Evolutionary conservation across 2,329 filamentous ascomycete species (phyloP).

Genomic region (Verticillium tricorpus): DNA sequence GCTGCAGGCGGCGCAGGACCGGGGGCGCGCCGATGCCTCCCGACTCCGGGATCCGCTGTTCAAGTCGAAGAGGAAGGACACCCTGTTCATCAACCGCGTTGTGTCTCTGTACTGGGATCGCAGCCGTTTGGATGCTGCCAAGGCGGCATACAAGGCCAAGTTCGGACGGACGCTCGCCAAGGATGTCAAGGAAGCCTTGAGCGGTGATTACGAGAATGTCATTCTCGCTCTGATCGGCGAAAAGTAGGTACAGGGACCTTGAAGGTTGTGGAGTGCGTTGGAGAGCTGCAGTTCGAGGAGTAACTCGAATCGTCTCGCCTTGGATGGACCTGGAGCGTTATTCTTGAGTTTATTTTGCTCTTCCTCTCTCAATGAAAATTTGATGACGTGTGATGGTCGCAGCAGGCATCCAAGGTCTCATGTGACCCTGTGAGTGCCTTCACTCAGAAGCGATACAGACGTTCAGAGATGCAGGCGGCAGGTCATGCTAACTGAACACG

Average conservation of each 20-base stretch:
- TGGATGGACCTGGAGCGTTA: neutral
- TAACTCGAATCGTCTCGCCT: too few relatives aligned
- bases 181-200: constrained; percentile 20
- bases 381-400: too few relatives aligned
- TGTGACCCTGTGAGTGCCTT: too few relatives aligned
- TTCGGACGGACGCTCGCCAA: constrained; percentile 12
- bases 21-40: constrained; percentile 19
- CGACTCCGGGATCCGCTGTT: constrained; percentile 19
- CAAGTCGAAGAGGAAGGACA: constrained; percentile 22
- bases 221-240: constrained; percentile 23
- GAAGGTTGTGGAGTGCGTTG: neutral
- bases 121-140: constrained; percentile 18
- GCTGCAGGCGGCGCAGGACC: constrained; percentile 17
- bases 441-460: too few relatives aligned
- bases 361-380: too few relatives aligned
- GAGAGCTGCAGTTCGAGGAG: neutral
- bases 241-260: constrained; percentile 8
- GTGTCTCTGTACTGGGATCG: constrained; percentile 27
- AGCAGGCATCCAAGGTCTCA: too few relatives aligned
- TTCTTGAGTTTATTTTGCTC: too few relatives aligned
- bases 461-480: too few relatives aligned
- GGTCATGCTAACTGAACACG: too few relatives aligned
- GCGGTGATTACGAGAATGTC: constrained; percentile 23
- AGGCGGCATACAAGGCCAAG: constrained; percentile 16
- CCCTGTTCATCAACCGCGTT: constrained; percentile 25